Evolutionary conservation across 805 yeast genomes (phyloP).

Genomic region (Ogataea neopini): DNA sequence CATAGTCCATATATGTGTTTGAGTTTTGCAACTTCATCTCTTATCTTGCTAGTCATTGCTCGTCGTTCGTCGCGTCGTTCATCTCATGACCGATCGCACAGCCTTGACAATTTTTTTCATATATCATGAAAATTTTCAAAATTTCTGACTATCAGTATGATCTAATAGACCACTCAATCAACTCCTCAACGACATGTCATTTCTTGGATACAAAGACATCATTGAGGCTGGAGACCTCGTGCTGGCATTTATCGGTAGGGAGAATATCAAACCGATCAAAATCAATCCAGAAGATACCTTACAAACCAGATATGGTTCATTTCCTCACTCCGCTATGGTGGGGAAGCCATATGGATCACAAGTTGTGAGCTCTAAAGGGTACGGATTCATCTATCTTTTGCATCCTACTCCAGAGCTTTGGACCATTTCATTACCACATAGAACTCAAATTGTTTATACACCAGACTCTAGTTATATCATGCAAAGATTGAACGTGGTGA

Average conservation of each 20-base stretch:
- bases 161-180: not conserved
- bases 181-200: slow-evolving; percentile 22
- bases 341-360: slow-evolving; percentile 85
- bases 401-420: slow-evolving; percentile 95
- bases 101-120: not conserved
- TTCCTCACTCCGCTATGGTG: slow-evolving; percentile 81
- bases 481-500: slow-evolving; percentile 72
- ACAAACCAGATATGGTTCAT: slow-evolving; percentile 87
- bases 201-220: slow-evolving; percentile 53
- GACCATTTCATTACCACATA: slow-evolving; percentile 93
- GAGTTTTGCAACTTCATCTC: too few species aligned
- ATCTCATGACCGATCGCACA: too few species aligned
- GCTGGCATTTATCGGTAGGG: slow-evolving; percentile 81
- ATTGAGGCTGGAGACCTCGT: slow-evolving; percentile 87
- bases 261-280: slow-evolving; percentile 70
- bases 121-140: slow-evolving; percentile 1
- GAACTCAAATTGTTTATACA: slow-evolving; percentile 96
- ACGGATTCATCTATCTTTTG: slow-evolving; percentile 82
- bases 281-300: slow-evolving; percentile 60
- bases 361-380: slow-evolving; percentile 65
- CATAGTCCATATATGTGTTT: too few species aligned
- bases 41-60: too few species aligned
- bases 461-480: slow-evolving; percentile 92
- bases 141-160: not conserved
- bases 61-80: too few species aligned